Base-by-base conservation (phyloP, 2,329 filamentous ascomycete genomes). In the Penicillium sp. region DNA sequence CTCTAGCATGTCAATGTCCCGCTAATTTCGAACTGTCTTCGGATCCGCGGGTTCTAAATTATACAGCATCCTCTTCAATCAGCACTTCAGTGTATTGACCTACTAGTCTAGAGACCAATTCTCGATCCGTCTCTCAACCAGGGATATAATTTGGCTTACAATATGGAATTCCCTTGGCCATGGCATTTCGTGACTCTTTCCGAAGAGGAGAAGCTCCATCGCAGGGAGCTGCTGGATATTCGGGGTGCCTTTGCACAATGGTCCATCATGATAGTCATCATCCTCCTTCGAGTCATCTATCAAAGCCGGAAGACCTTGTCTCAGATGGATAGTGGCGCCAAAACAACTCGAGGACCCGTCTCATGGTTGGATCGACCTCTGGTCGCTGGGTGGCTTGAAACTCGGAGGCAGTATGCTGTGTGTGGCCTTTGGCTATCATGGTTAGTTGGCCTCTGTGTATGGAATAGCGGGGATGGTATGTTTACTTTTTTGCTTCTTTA, bases 221-320 rank as follows among this genome's bases (percentile, higher is more conserved):
- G 84, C 35, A 77, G 84, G 33, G 72, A 78, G 24, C 67, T 81
- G 24, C 78, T 87, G n/a, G 80, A 85, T 64, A 72, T 73, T 49
- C 83, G 85, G 52, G 84, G 82, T 8, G 70, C 76, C n/a, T 71
- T 82, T 37, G 84, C 84, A 16, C 84, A 87, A 68, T 71, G 78
- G 59, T 85, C 84, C 1, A 75, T 81, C 5, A 57, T 86, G 9
- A 60, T 80, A 4, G 71, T 81, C 14, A 65, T 78, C 26, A 63
- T 84, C 14, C 61, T 76, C 3, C 57, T 78, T 3, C 77, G 67
- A n/a, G 26, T 50, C 21, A 4, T 70, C 8, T 74, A 71, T 56
- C 64, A 67, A 33, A 55, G 48, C 39, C 63, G 53, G 50, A 53
- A 35, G 21, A 49, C 52, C n/a, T 43, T 46, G 31, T 43, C 56